A percentile compares a stretch with the other conserved stretches of the same genome.
These are phyloP conservation scores for Bipolaris zeicola DNA, from an alignment of 2,329 filamentous ascomycete species.

Conservation along the genomic window DNA sequence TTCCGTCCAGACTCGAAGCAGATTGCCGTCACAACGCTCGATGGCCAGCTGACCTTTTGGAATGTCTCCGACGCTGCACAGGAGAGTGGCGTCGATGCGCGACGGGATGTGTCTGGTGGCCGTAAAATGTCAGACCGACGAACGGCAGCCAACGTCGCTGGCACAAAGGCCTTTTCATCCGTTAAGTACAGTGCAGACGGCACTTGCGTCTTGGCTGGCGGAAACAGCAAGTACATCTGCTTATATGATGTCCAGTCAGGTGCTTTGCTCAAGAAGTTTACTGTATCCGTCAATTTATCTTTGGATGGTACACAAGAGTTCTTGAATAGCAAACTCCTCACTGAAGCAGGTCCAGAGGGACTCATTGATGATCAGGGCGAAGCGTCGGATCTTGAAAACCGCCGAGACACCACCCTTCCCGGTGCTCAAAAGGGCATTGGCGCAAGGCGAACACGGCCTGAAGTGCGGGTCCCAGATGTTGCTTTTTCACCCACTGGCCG, in stretches of 20 bases:
- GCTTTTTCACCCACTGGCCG: conserved; percentile 88
- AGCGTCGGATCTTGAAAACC: conserved; percentile 84
- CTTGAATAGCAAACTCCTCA: conserved; percentile 88
- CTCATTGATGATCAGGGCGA: conserved; percentile 90
- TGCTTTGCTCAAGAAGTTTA: conserved; percentile 91
- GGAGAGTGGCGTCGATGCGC: conserved; percentile 82
- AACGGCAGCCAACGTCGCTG: conserved; percentile 87
- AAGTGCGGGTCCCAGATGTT: conserved; percentile 82
- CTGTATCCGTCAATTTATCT: conserved; percentile 93
- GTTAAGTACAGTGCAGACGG: conserved; percentile 93
- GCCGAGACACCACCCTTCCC: conserved; percentile 78
- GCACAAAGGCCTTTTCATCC: conserved; percentile 87
- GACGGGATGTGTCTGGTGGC: conserved; percentile 90
- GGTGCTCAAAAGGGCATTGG: conserved; percentile 88
- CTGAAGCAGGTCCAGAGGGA: conserved; percentile 82
- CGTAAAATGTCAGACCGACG: conserved; percentile 85
- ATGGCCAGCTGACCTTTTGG: conserved; percentile 96
- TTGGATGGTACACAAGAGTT: conserved; percentile 96
- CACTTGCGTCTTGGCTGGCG: conserved; percentile 84
- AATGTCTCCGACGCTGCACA: conserved; percentile 86
- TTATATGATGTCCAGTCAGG: conserved; percentile 94
- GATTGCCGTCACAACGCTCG: conserved; percentile 87
- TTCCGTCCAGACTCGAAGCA: conserved; percentile 90
- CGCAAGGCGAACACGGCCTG: conserved; percentile 76
- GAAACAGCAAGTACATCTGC: conserved; percentile 98